Percentiles rank a stretch among this genome's conserved stretches.
These are phyloP conservation scores for Psilocybe cyanescens DNA, from an alignment of 768 basidiomycete genomes.

Conservation along the genomic window DNA sequence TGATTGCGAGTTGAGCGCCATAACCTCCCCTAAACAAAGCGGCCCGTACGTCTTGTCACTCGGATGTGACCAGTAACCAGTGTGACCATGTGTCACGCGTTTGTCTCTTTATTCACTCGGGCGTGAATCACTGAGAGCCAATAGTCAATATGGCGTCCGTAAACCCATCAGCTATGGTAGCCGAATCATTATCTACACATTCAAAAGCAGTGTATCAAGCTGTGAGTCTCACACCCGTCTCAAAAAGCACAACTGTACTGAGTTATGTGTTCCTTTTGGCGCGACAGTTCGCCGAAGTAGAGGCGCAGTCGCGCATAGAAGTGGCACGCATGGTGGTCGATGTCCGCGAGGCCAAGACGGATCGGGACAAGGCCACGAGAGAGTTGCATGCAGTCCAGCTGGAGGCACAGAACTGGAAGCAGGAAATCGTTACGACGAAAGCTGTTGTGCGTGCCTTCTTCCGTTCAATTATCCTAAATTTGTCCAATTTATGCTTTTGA, in stretches of 20 bases:
- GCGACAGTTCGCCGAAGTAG: constrained; percentile 54
- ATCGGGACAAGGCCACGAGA: constrained; percentile 52
- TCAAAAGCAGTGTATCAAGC: constrained; percentile 33
- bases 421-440: constrained; percentile 39
- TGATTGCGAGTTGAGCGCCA: neutral
- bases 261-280: neutral
- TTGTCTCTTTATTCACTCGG: neutral
- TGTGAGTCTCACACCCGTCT: constrained; percentile 22
- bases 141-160: constrained; percentile 10
- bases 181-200: constrained; percentile 31
- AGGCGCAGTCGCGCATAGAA: constrained; percentile 58
- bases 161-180: constrained; percentile 30
- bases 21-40: neutral
- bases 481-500: constrained; percentile 14
- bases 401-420: constrained; percentile 53
- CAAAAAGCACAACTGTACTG: neutral
- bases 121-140: neutral
- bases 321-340: constrained; percentile 52
- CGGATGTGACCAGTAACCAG: neutral
- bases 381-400: constrained; percentile 46
- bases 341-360: constrained; percentile 46
- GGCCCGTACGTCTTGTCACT: neutral
- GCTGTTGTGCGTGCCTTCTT: constrained; percentile 46
- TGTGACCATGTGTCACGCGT: neutral
- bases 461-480: constrained; percentile 8